Percentiles rank a stretch among this genome's conserved stretches.
Evolutionary conservation across 2,329 filamentous ascomycete species (phyloP).

Genomic region (Neofusicoccum umdonicola): DNA sequence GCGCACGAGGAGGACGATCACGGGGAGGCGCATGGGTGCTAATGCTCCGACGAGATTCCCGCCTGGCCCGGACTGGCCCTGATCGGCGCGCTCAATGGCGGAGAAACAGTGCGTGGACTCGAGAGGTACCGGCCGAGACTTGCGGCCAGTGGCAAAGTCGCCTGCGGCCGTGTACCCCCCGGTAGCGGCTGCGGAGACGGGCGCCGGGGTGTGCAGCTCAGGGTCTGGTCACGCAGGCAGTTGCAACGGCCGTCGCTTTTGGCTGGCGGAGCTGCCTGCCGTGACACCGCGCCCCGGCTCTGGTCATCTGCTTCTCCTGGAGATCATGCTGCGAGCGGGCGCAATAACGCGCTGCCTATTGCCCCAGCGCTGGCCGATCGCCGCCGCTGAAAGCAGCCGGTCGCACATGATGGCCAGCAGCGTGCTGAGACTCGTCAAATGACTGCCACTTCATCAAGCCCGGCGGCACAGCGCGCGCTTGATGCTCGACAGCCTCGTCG

Average conservation of each 20-base stretch:
- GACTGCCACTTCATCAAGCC: constrained; percentile 15
- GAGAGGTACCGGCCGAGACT: constrained; percentile 10
- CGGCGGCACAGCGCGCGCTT: background rate
- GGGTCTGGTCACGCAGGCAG: constrained; percentile 14
- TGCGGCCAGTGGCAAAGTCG: background rate
- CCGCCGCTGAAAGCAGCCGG: constrained; percentile 13
- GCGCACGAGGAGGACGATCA: constrained; percentile 1
- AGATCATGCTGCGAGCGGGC: background rate
- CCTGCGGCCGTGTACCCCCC: background rate
- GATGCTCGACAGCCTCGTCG: constrained; percentile 7
- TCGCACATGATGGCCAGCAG: constrained; percentile 10
- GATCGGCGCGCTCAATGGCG: constrained; percentile 6
- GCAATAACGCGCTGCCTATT: background rate
- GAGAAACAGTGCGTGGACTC: constrained; percentile 1
- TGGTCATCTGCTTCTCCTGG: constrained; percentile 17
- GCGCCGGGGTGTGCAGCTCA: background rate
- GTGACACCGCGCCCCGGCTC: constrained; percentile 12
- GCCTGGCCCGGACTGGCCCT: background rate
- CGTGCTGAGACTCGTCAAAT: constrained; percentile 14
- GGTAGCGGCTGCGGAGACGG: constrained; percentile 3
- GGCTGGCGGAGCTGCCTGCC: background rate
- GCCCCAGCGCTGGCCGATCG: background rate
- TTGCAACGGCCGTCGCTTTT: constrained; percentile 3
- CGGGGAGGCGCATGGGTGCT: constrained; percentile 11
- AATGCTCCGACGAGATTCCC: constrained; percentile 12